Evolutionary conservation across 2,329 filamentous ascomycete species (phyloP).

Genomic region (Hymenoscyphus fructigenus): DNA sequence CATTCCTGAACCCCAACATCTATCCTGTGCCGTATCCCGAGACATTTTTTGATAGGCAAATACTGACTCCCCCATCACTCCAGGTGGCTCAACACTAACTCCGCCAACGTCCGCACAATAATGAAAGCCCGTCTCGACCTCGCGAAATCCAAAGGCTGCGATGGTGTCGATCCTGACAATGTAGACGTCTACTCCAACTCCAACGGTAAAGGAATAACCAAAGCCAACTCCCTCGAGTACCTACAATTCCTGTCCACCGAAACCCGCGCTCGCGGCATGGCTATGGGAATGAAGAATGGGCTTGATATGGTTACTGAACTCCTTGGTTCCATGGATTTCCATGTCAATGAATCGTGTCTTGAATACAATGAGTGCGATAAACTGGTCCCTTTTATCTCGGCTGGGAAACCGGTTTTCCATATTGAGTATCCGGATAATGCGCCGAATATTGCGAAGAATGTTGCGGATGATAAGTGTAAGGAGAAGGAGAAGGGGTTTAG

Average conservation of each 20-base stretch:
- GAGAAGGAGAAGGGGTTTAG: conserved; percentile 13
- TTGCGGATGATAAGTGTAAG: conserved; percentile 4
- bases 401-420: conserved; percentile 63
- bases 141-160: conserved; percentile 60
- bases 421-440: conserved; percentile 62
- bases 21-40: too few relatives aligned
- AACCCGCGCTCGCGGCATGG: conserved; percentile 54
- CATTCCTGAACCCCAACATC: too few relatives aligned
- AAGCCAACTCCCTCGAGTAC: conserved; percentile 56
- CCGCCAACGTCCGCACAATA: conserved; percentile 45
- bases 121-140: conserved; percentile 38
- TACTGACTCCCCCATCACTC: too few relatives aligned
- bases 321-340: conserved; percentile 57
- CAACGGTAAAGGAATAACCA: conserved; percentile 57
- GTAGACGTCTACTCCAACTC: conserved; percentile 58
- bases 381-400: conserved; percentile 10
- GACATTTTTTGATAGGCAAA: too few relatives aligned
- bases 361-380: conserved; percentile 58
- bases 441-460: neutral
- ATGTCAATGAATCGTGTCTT: conserved; percentile 69
- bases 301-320: conserved; percentile 54
- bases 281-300: conserved; percentile 69
- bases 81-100: conserved; percentile 64
- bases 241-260: conserved; percentile 58
- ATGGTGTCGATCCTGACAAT: conserved; percentile 69